Evolutionary conservation across 2,329 filamentous ascomycete species (phyloP), one percentile per base, ranked within the genome.

Genomic region (Parasarocladium wereldwijsianum): DNA sequence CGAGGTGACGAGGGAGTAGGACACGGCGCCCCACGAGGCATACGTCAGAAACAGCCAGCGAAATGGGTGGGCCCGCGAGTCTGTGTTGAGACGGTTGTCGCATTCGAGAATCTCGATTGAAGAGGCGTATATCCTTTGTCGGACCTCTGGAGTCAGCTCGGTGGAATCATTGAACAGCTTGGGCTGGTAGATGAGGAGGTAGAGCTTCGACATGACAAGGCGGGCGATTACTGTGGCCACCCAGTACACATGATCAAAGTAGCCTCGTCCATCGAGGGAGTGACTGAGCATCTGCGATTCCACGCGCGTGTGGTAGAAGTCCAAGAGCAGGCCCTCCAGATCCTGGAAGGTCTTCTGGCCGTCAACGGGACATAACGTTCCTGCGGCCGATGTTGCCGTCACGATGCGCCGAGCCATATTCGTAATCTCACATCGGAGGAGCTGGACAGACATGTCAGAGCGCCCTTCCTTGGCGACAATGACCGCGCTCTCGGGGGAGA

Each of bases 171-270:
- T 30, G 30, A 73, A 67, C 18, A 79, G 70, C 42, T 77, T 64
- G 0, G 80, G 79, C 40, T 87, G 75, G 43, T 87, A 80, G 3
- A 83, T 66, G 35, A 85, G 66, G 20, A 90, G 62, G 56, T 76
- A 82, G 59, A 85, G 72, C 51, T 85, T 87, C 27, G 75, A 74
- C 54, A 85, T 69, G 37, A 86, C 72, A 18, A 87, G 60, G 8
- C 78, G 69, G 3, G 71, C 66, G 15, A 82, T 62, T 17, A 77
- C 78, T 4, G 70, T 73, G 6, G 68, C 68, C 16, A 79, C 67
- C 74, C 76, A 82, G 37, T 73, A 73, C 2, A 82, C 53, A 0
- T 66, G 60, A 26, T 67, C 49, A 37, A 41, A 54, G 24, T 55
- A 47, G 14, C 10, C 17, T 6, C 17, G 10, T 8, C 19, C 21